Base-by-base conservation (phyloP, 345 rosid species). In the Lumnitzera littorea region DNA sequence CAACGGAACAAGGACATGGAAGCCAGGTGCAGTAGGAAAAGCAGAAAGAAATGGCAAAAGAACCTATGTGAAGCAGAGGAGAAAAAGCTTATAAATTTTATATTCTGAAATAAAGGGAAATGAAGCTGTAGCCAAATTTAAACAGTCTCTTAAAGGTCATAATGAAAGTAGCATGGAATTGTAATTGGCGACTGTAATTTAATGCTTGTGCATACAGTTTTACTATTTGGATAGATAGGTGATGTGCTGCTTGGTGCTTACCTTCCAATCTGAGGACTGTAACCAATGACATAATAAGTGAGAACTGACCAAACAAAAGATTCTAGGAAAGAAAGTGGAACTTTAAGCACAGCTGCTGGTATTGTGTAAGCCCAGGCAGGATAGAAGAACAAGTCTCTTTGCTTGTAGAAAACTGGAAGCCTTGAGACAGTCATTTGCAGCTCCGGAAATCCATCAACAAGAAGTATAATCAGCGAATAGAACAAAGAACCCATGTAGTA, bases 331-430 rank as follows among this genome's bases (percentile, higher is more conserved):
- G 83, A 67, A 27, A 79, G 57, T 5, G 91, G 89, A 11, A 81
- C 70, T 63, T 74, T 67, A 17, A 83, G 62, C 66, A 86, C 51
- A 67, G 84, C 83, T 4, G 77, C 24, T 10, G 92, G 87, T 67
- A 86, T 51, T 10, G 89, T 62, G 57, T 75, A 86, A 9, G 84
- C 80, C 92, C 89, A 83, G 1, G 87, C 64, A 11, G 92, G 92
- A 62, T 69, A 86, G 69, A 83, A 86, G 20, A 78, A 62, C 56
- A 81, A 69, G 53, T 73, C 78, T 5, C 92, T 77, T 72, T 86
- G 92, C 77, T 86, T 86, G 75, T 83, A 86, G 65, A 86, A 76
- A 36, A 86, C 86, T 10, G 87, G 89, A 71, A 86, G 92, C 74
- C 74, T 83, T 41, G 67, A 73, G 16, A 86, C 74, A 51, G 85